Evolutionary conservation across 495 filamentous ascomycete genomes (phyloP), one percentile per base, ranked within the genome.

Genomic region (Daldinia loculata): DNA sequence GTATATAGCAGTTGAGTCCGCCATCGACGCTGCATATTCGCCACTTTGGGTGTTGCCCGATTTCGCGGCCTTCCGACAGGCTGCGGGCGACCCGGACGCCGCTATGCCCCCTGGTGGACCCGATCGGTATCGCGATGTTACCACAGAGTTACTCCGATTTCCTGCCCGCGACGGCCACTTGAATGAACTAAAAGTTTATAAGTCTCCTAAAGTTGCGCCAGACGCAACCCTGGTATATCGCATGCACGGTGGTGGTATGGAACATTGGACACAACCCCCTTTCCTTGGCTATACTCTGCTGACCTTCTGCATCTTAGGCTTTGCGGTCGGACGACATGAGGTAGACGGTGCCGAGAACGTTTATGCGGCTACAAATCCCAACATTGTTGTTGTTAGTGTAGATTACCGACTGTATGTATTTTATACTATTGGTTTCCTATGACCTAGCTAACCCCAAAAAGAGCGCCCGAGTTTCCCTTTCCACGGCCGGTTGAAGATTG

Each of bases 291-390:
- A 48, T 11, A 24, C 22, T 48, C 19, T 22, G 19, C 9, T 48
- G 19, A 48, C 9, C 2, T 48, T 9, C 7, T 48, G 56, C 15
- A 60, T 29, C 6, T 36, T 53, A 76, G 75, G 75, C 51, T 63
- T 30, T 19, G 66, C 51, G 4, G 66, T 77, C 11, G 75, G 75
- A 29, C 11, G 43, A 6, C 73, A 75, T 32, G 70, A 76, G 57
- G 55, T 61, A 24, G 73, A 77, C 17, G 70, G 74, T 14, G 61
- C 62, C 19, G 75, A 77, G 66, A 72, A 75, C 27, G 65, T 76
- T 11, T 73, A 75, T 52, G 74, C 74, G 4, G 75, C 73, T 3
- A 69, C 58, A 6, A 66, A 71, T 15, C 56, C 63, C n/a, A 52
- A 76, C 27, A 74, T 75, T 4, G 67, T 75, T 12, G 43, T 48